Base-by-base conservation (phyloP, 2,329 filamentous ascomycete genomes). In the Pestalotiopsis sp. region DNA sequence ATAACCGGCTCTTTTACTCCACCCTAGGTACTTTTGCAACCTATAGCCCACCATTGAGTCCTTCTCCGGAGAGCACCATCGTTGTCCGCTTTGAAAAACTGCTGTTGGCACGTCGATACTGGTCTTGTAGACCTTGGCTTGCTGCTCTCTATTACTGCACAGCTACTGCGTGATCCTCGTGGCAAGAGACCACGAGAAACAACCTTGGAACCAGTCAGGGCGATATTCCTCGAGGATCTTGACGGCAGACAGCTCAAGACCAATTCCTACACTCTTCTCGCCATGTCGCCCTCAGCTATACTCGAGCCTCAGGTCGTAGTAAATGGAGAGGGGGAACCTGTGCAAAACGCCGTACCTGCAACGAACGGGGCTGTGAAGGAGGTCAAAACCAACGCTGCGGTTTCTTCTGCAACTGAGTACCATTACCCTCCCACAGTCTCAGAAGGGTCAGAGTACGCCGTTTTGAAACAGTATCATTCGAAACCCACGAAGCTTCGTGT, bases 401-500 rank as follows among this genome's bases (percentile, higher is more conserved):
- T 58, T 69, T 66, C 69, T 17, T 25, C n/a, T 13, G 36, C 62
- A 13, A 25, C 9, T 13, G 20, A 49, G 39, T 79, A 75, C 64
- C 64, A 71, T 60, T 79, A 79, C 57, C 76, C 76, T 57, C 69
- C 72, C 17, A 68, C 68, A 5, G 39, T 68, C 20, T 31, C 45
- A 9, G 71, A 71, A 9, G 69, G 69, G 1, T 52, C 62, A 1
- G 72, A 75, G 3, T 79, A 79, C 69, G 64, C 70, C 7, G 73
- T 79, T 14, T 72, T 79, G 27, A 68, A 71, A 36, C 77, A 79
- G 67, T 79, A 79, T 65, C 78, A 79, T 68, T 79, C 77, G n/a
- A 79, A 79, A 71, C 77, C 77, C 5, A 75, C 75, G 27, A 79
- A 79, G 71, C 60, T 79, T 31, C 70, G 77, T 7, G 76, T 78